Percentiles rank a stretch among this genome's conserved stretches.
Conservation (phyloP, 1,139 yeast genomes). For the Nakaseomyces nivariensis region DNA sequence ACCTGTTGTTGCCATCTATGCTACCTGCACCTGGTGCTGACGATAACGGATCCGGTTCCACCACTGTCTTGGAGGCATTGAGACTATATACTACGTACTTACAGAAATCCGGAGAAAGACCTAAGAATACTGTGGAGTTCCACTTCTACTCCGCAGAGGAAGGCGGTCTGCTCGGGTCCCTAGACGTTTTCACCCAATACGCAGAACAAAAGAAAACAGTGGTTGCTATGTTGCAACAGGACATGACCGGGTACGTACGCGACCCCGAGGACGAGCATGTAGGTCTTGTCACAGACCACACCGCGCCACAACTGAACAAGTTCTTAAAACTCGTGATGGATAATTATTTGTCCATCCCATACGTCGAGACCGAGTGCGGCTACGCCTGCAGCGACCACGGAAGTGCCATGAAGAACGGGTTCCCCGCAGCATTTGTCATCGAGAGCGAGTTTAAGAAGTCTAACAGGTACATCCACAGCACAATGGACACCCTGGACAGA, state of each 20-base stretch:
- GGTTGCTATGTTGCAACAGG: slow-evolving; percentile 84
- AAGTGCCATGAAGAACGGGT: slow-evolving; percentile 73
- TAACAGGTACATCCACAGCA: slow-evolving; percentile 65
- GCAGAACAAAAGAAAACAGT: slow-evolving; percentile 45
- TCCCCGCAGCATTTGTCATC: slow-evolving; percentile 71
- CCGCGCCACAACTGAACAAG: slow-evolving; percentile 46
- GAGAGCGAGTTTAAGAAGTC: slow-evolving; percentile 61
- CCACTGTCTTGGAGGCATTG: slow-evolving; percentile 67
- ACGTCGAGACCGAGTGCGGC: slow-evolving; percentile 71
- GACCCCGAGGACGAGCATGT: slow-evolving; percentile 58
- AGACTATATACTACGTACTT: slow-evolving; percentile 41
- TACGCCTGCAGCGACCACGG: slow-evolving; percentile 93
- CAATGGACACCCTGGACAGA: slow-evolving; percentile 71
- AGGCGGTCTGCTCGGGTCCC: slow-evolving; percentile 82
- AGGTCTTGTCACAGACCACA: slow-evolving; percentile 73
- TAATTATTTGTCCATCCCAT: slow-evolving; percentile 56
- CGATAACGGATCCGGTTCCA: slow-evolving; percentile 87
- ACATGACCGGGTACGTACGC: slow-evolving; percentile 82
- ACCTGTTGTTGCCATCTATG: slow-evolving; percentile 59
- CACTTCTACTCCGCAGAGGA: slow-evolving; percentile 96
- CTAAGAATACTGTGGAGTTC: slow-evolving; percentile 73
- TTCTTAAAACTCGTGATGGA: slow-evolving; percentile 55
- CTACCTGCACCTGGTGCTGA: slow-evolving; percentile 91
- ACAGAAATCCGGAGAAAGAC: slow-evolving; percentile 27
- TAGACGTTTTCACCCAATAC: slow-evolving; percentile 52